Base-by-base conservation (phyloP, 371 early-diverging fungal species). In the Mortierella sp. region DNA sequence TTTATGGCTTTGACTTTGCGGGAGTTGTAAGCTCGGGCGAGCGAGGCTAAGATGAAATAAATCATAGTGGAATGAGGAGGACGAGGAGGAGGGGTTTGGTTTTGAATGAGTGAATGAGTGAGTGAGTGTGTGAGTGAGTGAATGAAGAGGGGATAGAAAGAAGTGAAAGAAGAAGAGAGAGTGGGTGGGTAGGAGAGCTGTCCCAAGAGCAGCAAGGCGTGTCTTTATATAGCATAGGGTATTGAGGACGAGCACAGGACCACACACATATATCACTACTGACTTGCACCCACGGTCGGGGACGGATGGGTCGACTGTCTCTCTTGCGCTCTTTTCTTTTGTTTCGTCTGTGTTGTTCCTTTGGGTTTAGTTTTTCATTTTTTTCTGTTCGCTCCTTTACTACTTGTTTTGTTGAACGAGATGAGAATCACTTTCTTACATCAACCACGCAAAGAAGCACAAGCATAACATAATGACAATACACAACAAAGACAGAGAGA, bases 91-190 rank as follows among this genome's bases (percentile, higher is more conserved):
- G n/a, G 28, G 45, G 16, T 60, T 58, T 60, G 34, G 44, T 45
- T 28, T 42, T 28, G 5, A 19, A n/a, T 8, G 54, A 34, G 34
- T 5, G 70, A 19, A 71, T 19, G 19, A 42, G 47, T 21, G 72
- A 72, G 70, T n/a, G 60, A 77, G 72, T n/a, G 60, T 72, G 72
- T 16, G 28, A 72, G 6, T 19, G 57, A 55, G 34, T 54, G 65
- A 45, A 48, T 26, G 44, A 70, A 54, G 11, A 28, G 19, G 24
- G 26, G 60, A 26, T 14, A 21, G 58, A 34, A 52, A 48, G 26
- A 55, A n/a, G 50, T 21, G 26, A 34, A 38, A 31, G 26, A 47
- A 47, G 28, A 38, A 68, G 38, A 34, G 65, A 65, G 10, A 65
- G 38, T 65, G 65, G 34, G 31, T 28, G 63, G 28, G n/a, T 28